Evolutionary conservation across 768 basidiomycete species (phyloP), one percentile per base, ranked within the genome.

Genomic region (Leucocoprinus birnbaumii): DNA sequence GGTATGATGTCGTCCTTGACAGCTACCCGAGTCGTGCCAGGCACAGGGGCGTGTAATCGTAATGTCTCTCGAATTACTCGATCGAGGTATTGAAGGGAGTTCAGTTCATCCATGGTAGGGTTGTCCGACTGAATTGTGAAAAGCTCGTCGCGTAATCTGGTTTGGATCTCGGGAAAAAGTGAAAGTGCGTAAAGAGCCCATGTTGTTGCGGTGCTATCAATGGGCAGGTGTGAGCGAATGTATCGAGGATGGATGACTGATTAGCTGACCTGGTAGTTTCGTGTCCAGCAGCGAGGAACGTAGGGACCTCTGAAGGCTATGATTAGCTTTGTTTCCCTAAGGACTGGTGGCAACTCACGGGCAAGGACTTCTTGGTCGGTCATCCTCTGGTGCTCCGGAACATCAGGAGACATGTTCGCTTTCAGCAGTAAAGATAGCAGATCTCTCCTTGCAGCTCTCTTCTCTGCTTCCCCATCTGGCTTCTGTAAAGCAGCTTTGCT

Each of bases 41-140:
- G 68, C 2, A 86, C 76, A 0, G 84, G 83, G 0, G 83, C 51
- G 55, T 87, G 73, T 1, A 84, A 43, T 0, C 87, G 79, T 55
- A 88, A 66, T 0, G 77, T 80, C 67, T 88, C 87, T 6, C 80
- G 77, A 3, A 86, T 73, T 7, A 87, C 77, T 21, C 72, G 72
- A 59, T 89, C 89, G 18, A 91, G 80, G 61, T 87, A 89, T 0
- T 85, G 80, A 2, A 93, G 71, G 2, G 77, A 72, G 52, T 80
- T 78, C 1, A 91, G 75, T 27, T 84, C 77, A 27, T 91, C 88
- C 84, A 89, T 88, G 3, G 77, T 75, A 2, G 87, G 87, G 0
- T 69, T 79, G 9, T 86, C 82, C 0, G 80, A 83, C 1, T 73
- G 62, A 13, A 85, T 69, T 0, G 69, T 62, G 7, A 80, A 66